Evolutionary conservation across 176 grass and related monocot genomes (phyloP), one percentile per base, ranked within the genome.

Genomic region (Oryza rufipogon): DNA sequence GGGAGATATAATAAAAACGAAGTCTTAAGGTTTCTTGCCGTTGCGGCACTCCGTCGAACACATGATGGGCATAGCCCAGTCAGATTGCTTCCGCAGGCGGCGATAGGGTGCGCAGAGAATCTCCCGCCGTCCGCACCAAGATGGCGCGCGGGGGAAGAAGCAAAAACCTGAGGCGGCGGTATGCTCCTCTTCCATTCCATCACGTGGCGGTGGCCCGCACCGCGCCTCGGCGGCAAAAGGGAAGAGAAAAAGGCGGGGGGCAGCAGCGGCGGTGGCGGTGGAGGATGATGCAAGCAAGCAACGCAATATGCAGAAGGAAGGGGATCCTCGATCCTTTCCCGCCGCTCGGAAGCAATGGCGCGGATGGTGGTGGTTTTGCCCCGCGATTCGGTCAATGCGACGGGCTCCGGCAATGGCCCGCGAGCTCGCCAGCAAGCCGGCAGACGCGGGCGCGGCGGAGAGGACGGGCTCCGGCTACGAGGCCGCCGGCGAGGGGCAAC

Each of bases 1-100:
- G 60, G 56, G 33, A 46, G 81, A 67, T 79, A 84, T 74, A 86
- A 89, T 80, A 82, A 45, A 84, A 82, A 34, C 71, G 83, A 74
- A 76, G 60, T 33, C 71, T 47, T 23, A 51, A 54, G 11, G 25
- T 34, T 38, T 64, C 39, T 61, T n/a, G 60, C 5, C 12, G 19
- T 6, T 9, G 66, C 42, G 17, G 84, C 88, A 42, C 73, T 32
- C n/a, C 74, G 73, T 68, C 79, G 60, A 86, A 71, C 84, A 67
- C 47, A 26, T 83, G 11, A 28, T 51, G 88, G 46, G 79, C 79
- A 63, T 25, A 25, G 2, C 5, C 56, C 19, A 22, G 6, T 9
- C 4, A 36, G 68, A 7, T 69, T 86, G 32, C 84, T 83, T 90
- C 28, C 61, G 28, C 38, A 9, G 36, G 34, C 5, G 58, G 84